These are phyloP conservation scores for Penicillium sp. DNA, from an alignment of 2,329 filamentous ascomycete genomes.

Conservation along the genomic window DNA sequence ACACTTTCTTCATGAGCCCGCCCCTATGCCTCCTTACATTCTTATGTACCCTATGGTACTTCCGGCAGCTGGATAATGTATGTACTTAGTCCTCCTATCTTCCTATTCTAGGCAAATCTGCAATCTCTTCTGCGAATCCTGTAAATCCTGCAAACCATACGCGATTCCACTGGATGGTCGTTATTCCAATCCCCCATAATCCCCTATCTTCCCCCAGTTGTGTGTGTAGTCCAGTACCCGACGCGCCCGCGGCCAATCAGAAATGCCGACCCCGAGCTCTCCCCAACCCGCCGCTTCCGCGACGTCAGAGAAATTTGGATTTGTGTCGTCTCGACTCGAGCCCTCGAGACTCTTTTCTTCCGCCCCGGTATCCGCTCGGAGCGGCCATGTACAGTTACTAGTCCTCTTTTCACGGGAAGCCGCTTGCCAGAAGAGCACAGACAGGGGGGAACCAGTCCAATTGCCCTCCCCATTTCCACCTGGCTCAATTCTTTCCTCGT, in stretches of 20 bases:
- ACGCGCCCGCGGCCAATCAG: conserved; percentile 25
- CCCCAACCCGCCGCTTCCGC: conserved; percentile 34
- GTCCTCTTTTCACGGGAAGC: conserved; percentile 17
- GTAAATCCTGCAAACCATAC: conserved; percentile 5
- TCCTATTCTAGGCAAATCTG: conserved; percentile 14
- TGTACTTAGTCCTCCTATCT: conserved; percentile 34
- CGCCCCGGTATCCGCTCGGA: not conserved
- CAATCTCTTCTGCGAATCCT: conserved; percentile 5
- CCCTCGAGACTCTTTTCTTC: conserved; percentile 8
- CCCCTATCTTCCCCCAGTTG: no score
- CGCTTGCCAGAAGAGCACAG: conserved; percentile 21
- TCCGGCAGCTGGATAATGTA: conserved; percentile 39
- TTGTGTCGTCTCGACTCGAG: conserved; percentile 5
- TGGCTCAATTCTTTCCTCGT: conserved; percentile 6
- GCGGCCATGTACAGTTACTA: conserved; percentile 18
- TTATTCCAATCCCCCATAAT: no score
- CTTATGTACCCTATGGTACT: conserved; percentile 26
- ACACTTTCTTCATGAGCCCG: no score
- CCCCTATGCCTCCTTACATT: conserved; percentile 17
- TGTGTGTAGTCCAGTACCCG: conserved; percentile 7
- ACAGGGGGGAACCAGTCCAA: conserved; percentile 19
- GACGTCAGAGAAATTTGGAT: conserved; percentile 24
- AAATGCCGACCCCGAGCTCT: conserved; percentile 17
- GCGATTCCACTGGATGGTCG: no score
- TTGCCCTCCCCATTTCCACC: conserved; percentile 4